These are phyloP conservation scores for Terana coerulea DNA, from an alignment of 768 basidiomycete genomes.

Conservation along the genomic window DNA sequence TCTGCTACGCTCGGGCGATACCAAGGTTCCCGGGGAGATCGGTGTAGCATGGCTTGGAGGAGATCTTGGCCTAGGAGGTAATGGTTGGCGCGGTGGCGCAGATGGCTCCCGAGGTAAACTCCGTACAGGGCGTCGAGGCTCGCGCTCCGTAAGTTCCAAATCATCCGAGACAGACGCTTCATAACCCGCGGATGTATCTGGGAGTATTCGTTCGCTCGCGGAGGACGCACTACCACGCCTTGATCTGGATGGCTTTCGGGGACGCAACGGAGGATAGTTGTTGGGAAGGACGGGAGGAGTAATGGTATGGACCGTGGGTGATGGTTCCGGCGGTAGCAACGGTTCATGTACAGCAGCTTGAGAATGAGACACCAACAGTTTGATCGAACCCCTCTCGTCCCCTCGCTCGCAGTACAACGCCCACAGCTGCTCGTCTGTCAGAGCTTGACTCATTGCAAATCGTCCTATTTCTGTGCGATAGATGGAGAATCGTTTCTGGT, in stretches of 20 bases:
- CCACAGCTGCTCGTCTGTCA: constrained; percentile 68
- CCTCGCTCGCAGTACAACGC: constrained; percentile 68
- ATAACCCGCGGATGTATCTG: constrained; percentile 56
- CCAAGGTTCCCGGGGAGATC: constrained; percentile 8
- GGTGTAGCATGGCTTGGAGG: constrained; percentile 28
- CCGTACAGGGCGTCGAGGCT: constrained; percentile 40
- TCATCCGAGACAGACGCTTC: constrained; percentile 61
- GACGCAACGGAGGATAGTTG: constrained; percentile 44
- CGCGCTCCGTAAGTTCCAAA: constrained; percentile 54
- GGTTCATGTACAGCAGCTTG: constrained; percentile 58
- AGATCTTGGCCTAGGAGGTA: constrained; percentile 32
- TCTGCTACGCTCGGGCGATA: constrained; percentile 21
- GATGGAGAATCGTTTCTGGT: constrained; percentile 71
- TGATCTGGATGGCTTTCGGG: constrained; percentile 48
- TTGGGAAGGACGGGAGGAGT: constrained; percentile 52
- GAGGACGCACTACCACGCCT: constrained; percentile 73
- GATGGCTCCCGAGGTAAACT: constrained; percentile 30
- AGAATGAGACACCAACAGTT: constrained; percentile 74
- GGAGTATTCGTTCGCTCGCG: constrained; percentile 52
- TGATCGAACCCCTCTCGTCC: constrained; percentile 77
- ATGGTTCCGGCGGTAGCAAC: constrained; percentile 27
- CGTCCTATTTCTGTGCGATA: constrained; percentile 87
- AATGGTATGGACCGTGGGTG: constrained; percentile 42
- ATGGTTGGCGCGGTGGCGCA: constrained; percentile 21
- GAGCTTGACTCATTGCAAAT: constrained; percentile 68